Conservation (phyloP, 106 monocot species). For the Allium cepa region DNA sequence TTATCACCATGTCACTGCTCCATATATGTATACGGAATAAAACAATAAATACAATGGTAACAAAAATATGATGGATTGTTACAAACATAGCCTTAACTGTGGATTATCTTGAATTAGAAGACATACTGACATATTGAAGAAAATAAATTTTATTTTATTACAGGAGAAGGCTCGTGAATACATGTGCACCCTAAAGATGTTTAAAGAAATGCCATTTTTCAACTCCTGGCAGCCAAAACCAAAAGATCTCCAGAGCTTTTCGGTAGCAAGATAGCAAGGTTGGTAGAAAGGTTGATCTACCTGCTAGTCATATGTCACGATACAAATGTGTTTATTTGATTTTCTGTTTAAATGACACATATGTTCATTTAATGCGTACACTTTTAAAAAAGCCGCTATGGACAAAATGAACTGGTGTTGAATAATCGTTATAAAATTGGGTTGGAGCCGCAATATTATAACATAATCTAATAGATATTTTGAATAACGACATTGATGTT, state of each 20-base stretch:
- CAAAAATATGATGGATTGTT: neutral
- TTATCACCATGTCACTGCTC: too few species aligned
- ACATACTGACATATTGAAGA: too few species aligned
- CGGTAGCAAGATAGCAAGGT: conserved; percentile 10
- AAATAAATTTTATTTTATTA: neutral
- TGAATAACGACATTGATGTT: too few species aligned
- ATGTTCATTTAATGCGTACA: neutral
- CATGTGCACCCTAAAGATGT: conserved; percentile 25
- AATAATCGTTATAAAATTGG: too few species aligned
- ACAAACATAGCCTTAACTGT: neutral
- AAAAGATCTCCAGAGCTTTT: conserved; percentile 27
- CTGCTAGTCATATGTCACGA: too few species aligned
- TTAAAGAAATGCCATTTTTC: conserved; percentile 31
- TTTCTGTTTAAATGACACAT: neutral
- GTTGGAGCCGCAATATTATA: too few species aligned
- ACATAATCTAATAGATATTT: too few species aligned
- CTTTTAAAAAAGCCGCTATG: too few species aligned
- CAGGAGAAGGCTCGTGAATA: conserved; percentile 48
- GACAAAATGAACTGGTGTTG: too few species aligned
- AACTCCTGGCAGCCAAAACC: conserved; percentile 36
- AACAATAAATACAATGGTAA: too few species aligned
- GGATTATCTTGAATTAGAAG: neutral
- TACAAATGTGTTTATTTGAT: neutral
- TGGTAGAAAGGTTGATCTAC: neutral
- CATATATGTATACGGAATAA: too few species aligned